A percentile compares a stretch with the other conserved stretches of the same genome.
phyloP scores from a whole-genome alignment of 2,329 filamentous ascomycete genomes.

The Ceratocystis huliohia region DNA sequence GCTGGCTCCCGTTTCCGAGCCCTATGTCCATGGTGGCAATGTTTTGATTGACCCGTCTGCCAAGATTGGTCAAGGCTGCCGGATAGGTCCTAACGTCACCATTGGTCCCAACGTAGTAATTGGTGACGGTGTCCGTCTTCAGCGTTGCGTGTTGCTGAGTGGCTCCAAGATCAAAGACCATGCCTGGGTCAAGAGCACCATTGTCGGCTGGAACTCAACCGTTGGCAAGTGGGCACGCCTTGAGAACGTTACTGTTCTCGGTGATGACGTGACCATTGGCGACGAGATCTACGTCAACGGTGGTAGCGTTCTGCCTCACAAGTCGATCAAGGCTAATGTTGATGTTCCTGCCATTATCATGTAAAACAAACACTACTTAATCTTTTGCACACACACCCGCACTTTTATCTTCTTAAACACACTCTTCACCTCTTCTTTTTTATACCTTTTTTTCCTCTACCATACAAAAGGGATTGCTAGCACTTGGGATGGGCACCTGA shows the following conservation, averaged over 20 bases:
- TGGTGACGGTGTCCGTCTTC: constrained; percentile 84
- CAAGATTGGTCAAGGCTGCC: constrained; percentile 97
- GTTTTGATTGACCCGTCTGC: constrained; percentile 88
- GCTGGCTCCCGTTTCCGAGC: constrained; percentile 58
- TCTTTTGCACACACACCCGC: constrained; percentile 7
- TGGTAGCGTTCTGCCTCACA: constrained; percentile 87
- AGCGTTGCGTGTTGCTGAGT: constrained; percentile 79
- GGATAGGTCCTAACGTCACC: constrained; percentile 92
- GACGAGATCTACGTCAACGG: constrained; percentile 99
- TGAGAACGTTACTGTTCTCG: constrained; percentile 95
- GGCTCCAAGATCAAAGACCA: constrained; percentile 96
- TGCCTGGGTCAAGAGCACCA: constrained; percentile 97
- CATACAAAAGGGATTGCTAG: constrained; percentile 17
- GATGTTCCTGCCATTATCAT: constrained; percentile 63
- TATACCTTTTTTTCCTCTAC: constrained; percentile 8
- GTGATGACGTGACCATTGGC: constrained; percentile 93
- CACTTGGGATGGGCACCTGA: constrained; percentile 20
- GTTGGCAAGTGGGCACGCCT: constrained; percentile 92
- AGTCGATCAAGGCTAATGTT: constrained; percentile 97
- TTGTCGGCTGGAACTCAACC: constrained; percentile 95
- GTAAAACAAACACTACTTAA: constrained; percentile 31
- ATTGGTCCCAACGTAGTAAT: constrained; percentile 88
- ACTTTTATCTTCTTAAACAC: constrained; percentile 17
- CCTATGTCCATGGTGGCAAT: constrained; percentile 84
- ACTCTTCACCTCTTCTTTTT: constrained; percentile 16